Evolutionary conservation across 2,329 filamentous ascomycete species (phyloP), one percentile per base, ranked within the genome.

Genomic region (Chaetomium sp.): DNA sequence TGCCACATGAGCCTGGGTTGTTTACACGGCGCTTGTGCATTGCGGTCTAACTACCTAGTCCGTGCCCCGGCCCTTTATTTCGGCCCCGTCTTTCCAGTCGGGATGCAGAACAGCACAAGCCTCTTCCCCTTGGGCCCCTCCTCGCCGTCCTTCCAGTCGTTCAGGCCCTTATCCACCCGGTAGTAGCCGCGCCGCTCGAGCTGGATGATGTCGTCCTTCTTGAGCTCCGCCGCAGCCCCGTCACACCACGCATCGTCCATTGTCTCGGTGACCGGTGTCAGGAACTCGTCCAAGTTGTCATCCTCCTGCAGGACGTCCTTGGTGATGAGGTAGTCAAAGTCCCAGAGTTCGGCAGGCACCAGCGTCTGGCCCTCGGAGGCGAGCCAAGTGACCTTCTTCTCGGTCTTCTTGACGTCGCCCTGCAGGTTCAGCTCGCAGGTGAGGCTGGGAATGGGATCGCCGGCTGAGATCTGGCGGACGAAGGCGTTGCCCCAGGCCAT

Each of bases 301-400:
- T 95, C 90, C 76, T 95, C 90, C 76, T 93, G 91, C 31, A 98
- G 84, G 75, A 95, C 93, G 76, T 98, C 94, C 83, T 97, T 98
- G 66, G 90, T 96, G 74, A 98, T 90, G 57, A 98, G 85, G 79
- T 96, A 94, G 79, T 97, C 94, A 76, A 97, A 98, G 71, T 97
- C 93, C 79, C 93, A 94, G 12, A 97, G 84, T 78, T 97, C 91
- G 25, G 95, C 88, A 8, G 89, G 87, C 16, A 96, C 83, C 0
- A 97, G 84, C 65, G 90, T 85, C 79, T 94, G 90, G 53, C 85
- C 86, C 70, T 91, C 86, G 0, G 84, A 85, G 1, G 92, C 89
- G 56, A 98, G 81, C 94, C 94, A 98, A 0, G 93, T 97, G 45
- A 98, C 87, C 83, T 98, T 98, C 87, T 97, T 97, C 74, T 92